phyloP scores from a whole-genome alignment of 108 stramenopile species.

The Cyclotella baltica region DNA sequence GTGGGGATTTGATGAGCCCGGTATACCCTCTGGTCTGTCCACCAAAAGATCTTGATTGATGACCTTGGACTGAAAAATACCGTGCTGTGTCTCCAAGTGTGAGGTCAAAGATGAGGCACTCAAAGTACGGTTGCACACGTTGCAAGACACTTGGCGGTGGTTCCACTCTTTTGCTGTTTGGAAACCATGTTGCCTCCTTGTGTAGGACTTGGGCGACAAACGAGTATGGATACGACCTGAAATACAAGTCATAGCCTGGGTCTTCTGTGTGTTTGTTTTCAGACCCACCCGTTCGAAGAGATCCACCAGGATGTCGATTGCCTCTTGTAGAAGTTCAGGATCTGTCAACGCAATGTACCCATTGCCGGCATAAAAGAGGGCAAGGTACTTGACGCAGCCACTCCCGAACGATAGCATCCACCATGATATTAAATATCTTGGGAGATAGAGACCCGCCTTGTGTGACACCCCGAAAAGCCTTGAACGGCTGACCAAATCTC shows the following conservation, averaged over 20 bases:
- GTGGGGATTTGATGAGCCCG: too few species aligned
- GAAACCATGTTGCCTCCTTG: too few species aligned
- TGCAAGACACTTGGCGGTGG: too few species aligned
- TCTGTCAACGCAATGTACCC: conserved; percentile 4
- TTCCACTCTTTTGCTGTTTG: too few species aligned
- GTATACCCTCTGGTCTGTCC: too few species aligned
- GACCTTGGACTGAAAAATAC: too few species aligned
- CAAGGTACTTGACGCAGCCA: conserved; percentile 17
- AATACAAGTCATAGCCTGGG: conserved; percentile 24
- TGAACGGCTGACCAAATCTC: conserved; percentile 12
- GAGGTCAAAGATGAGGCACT: too few species aligned
- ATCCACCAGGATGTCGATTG: conserved; percentile 16
- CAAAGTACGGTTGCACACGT: too few species aligned
- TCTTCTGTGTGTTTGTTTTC: conserved; percentile 29
- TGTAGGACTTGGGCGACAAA: too few species aligned
- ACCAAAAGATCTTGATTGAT: too few species aligned
- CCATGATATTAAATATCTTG: conserved; percentile 40
- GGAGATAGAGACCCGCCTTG: not conserved
- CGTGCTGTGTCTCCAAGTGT: too few species aligned
- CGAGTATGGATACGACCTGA: conserved; percentile 3
- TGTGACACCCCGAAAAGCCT: not conserved
- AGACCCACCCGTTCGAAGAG: conserved; percentile 19
- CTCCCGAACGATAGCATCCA: conserved; percentile 17
- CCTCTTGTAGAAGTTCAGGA: conserved; percentile 15
- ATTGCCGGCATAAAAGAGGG: conserved; percentile 35